Base-by-base conservation (phyloP, 305 asterid genomes). In the Andrographis paniculata region DNA sequence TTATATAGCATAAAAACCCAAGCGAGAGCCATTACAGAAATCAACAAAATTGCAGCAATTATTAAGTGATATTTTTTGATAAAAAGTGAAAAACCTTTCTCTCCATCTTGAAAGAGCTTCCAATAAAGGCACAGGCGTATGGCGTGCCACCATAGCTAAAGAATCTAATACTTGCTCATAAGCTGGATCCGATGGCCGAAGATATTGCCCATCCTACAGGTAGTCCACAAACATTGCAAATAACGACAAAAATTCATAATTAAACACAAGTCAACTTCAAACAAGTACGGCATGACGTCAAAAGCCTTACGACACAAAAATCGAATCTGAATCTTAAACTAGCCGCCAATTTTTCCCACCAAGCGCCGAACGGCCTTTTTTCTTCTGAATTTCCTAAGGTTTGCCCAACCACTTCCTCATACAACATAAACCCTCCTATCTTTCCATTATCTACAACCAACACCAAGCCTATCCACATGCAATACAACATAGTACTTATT, bases 131-230 rank as follows among this genome's bases (percentile, higher is more conserved):
- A 84, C 95, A 49, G 99, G 99, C 20, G 96, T 87, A 55, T 91
- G 99, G 1, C 96, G 87, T 38, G 99, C 99, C 58, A 91, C 96
- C 96, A 91, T 87, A 43, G 99, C 99, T 75, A 91, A 69, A 51
- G 99, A 91, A 73, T 91, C 99, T 58, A 91, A 59, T 53, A 91
- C 99, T 84, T 91, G 99, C 71, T 91, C 99, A 63, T 91, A 91
- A 40, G 95, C 95, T 17, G 99, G 99, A 60, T 91, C 99, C 48
- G 99, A 87, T 59, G 96, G 96, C 52, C 96, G 80, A 67, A 91
- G 99, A 67, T 91, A 91, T 61, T 91, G 99, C 37, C 99, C 99
- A 72, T 91, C 99, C 99, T 91, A 74, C 61, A 68, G 60, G 58
- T 36, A 58, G 50, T 55, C 48, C 42, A 45, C 43, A 28, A 55